A percentile compares a stretch with the other conserved stretches of the same genome.
These are phyloP conservation scores for Circinella umbellata DNA, from an alignment of 371 early-diverging fungal genomes.

Conservation along the genomic window DNA sequence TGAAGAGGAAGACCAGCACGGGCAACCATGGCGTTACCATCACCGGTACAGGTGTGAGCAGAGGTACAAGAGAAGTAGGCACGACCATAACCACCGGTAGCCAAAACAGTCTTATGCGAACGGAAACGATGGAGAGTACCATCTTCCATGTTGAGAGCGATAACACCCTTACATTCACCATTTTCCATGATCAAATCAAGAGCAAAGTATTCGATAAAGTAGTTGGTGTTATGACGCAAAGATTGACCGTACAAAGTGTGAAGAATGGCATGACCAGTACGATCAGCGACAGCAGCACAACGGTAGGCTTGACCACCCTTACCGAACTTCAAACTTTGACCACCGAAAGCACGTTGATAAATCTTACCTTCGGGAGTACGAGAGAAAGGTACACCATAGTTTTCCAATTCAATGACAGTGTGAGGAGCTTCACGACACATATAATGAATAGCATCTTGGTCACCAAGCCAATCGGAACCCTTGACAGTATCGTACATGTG, in stretches of 20 bases:
- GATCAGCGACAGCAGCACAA: constrained; percentile 97
- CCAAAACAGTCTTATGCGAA: constrained; percentile 97
- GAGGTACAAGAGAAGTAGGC: constrained; percentile 98
- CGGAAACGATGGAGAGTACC: constrained; percentile 97
- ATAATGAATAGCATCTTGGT: constrained; percentile 99
- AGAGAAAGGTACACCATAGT: constrained; percentile 98
- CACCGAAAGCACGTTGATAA: constrained; percentile 98
- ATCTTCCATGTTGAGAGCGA: constrained; percentile 97
- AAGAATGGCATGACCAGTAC: constrained; percentile 97
- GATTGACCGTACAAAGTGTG: constrained; percentile 98
- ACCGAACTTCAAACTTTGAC: constrained; percentile 93
- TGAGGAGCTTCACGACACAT: constrained; percentile 98
- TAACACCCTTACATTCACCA: constrained; percentile 95
- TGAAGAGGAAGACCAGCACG: constrained; percentile 91
- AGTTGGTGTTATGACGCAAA: constrained; percentile 93
- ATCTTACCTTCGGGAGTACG: constrained; percentile 96
- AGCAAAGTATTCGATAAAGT: constrained; percentile 98
- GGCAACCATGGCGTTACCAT: constrained; percentile 96
- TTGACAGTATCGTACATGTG: constrained; percentile 99
- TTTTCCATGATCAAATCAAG: constrained; percentile 98
- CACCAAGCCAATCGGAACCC: constrained; percentile 98
- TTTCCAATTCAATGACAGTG: constrained; percentile 96
- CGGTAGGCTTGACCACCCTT: constrained; percentile 98
- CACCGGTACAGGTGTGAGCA: constrained; percentile 98
- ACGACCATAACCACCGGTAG: constrained; percentile 98